Conservation (phyloP, 2,329 filamentous ascomycete species). For the Myriosclerotinia scirpicola region DNA sequence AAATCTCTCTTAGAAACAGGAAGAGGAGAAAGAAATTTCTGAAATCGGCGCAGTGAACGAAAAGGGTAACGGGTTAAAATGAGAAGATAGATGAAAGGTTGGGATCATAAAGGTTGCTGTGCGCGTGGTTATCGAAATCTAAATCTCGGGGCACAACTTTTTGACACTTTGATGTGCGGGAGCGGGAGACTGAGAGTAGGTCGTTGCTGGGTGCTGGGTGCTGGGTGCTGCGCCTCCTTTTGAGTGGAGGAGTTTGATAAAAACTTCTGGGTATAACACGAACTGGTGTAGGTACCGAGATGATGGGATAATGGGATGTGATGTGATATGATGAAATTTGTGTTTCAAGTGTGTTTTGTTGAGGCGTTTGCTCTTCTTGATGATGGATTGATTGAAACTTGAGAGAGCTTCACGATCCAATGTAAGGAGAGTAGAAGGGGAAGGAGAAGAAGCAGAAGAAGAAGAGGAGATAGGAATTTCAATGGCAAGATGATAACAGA, state of each 20-base stretch:
- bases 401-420: too few species aligned
- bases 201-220: background rate
- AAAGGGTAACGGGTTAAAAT: background rate
- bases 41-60: background rate
- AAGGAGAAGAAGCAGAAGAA: background rate
- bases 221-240: slow-evolving; percentile 19
- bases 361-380: background rate
- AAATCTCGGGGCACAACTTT: too few species aligned
- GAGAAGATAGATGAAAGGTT: background rate
- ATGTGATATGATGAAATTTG: background rate
- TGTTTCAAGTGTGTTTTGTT: background rate
- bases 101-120: slow-evolving; percentile 12
- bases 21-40: background rate
- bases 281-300: background rate
- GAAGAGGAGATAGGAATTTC: background rate
- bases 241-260: slow-evolving; percentile 13
- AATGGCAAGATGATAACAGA: background rate
- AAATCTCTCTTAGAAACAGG: background rate
- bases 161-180: background rate
- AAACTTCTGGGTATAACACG: background rate
- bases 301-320: background rate
- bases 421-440: too few species aligned
- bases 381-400: background rate
- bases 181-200: background rate
- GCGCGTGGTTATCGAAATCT: slow-evolving; percentile 12